Percentiles rank a stretch among this genome's conserved stretches.
phyloP scores from a whole-genome alignment of 192 early-diverging fungal genomes.

The Irineochytrium annulatum region DNA sequence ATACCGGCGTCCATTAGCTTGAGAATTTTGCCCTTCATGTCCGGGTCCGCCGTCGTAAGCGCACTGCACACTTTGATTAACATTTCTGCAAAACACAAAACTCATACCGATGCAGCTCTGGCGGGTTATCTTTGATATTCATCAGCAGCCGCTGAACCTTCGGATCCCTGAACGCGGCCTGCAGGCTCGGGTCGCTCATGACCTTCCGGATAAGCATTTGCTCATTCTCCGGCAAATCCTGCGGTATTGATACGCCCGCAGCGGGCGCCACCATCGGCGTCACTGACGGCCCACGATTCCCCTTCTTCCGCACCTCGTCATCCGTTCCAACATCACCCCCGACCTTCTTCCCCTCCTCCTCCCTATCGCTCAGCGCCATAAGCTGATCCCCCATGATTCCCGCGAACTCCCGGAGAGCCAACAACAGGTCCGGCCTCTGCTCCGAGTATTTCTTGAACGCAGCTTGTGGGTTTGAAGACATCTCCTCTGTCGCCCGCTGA shows the following conservation, averaged over 20 bases:
- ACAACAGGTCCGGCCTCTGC: constrained; percentile 25
- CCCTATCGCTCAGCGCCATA: constrained; percentile 14
- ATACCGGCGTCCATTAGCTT: constrained; percentile 24
- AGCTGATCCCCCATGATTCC: constrained; percentile 35
- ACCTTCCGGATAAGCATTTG: constrained; percentile 29
- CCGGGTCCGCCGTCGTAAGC: not conserved
- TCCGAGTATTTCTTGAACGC: constrained; percentile 30
- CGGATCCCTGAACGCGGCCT: constrained; percentile 14
- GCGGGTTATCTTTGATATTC: constrained; percentile 10
- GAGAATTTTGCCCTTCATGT: constrained; percentile 15
- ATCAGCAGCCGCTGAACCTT: constrained; percentile 17
- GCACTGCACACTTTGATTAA: not conserved
- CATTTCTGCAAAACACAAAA: not conserved
- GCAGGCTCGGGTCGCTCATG: constrained; percentile 15
- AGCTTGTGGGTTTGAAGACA: constrained; percentile 29
- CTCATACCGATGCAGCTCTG: constrained; percentile 14
- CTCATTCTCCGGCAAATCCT: constrained; percentile 27
- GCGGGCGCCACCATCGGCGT: too few species aligned
- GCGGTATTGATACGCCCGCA: constrained; percentile 4
- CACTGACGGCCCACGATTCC: too few species aligned
- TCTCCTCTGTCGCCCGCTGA: constrained; percentile 23
- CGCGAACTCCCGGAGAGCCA: constrained; percentile 37
- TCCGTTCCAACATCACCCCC: not conserved
- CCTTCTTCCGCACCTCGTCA: not conserved
- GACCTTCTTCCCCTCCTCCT: constrained; percentile 2